Conservation (phyloP, 306 rosid genomes). For the Dryas drummondii region DNA sequence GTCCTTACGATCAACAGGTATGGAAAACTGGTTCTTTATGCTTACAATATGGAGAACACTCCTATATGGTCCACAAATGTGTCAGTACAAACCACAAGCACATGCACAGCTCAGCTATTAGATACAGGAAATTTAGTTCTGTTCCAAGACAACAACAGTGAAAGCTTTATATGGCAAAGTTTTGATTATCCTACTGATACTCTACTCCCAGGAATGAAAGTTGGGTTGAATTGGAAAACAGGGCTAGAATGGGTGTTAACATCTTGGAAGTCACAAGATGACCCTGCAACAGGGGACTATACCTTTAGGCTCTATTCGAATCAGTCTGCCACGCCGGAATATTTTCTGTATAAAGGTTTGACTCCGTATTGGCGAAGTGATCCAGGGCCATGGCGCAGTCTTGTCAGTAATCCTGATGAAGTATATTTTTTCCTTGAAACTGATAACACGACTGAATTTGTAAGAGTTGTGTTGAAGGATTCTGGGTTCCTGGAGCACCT, state of each 20-base stretch:
- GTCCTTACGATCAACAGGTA: constrained; percentile 8
- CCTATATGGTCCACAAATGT: constrained; percentile 19
- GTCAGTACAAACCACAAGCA: background rate
- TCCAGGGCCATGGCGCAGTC: background rate
- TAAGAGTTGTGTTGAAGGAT: background rate
- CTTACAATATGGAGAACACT: background rate
- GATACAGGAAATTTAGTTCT: constrained; percentile 25
- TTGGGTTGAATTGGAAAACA: background rate
- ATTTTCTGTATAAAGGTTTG: background rate
- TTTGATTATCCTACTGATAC: constrained; percentile 17
- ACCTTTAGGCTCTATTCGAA: background rate
- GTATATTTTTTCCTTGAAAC: background rate
- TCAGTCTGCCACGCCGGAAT: background rate
- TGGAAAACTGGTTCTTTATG: constrained; percentile 6
- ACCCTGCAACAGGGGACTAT: constrained; percentile 6
- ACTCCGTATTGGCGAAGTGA: background rate
- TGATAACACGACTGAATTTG: background rate
- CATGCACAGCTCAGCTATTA: constrained; percentile 8
- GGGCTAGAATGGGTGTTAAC: constrained; percentile 1
- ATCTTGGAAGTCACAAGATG: constrained; percentile 14
- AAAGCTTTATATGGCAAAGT: constrained; percentile 36
- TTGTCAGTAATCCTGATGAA: background rate
- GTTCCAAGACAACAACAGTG: background rate
- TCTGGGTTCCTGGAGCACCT: background rate
- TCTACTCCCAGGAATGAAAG: background rate